phyloP scores from a whole-genome alignment of 768 basidiomycete genomes.

The Hericium erinaceus region DNA sequence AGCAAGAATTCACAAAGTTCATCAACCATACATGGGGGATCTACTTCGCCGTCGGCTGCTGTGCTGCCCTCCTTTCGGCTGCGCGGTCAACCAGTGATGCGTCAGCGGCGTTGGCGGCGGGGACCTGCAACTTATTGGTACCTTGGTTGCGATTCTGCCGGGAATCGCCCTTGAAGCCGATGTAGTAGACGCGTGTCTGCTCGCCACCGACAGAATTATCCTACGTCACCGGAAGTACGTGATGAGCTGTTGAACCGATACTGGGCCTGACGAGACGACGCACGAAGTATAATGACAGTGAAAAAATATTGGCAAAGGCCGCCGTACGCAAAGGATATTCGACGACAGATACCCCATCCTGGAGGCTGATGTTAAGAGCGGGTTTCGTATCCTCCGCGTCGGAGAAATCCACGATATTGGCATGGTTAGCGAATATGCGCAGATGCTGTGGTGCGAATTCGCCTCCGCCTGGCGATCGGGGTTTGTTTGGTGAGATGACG shows the following conservation, averaged over 20 bases:
- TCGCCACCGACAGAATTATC: slow-evolving; percentile 62
- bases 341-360: slow-evolving; percentile 61
- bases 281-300: slow-evolving; percentile 74
- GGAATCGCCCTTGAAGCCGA: slow-evolving; percentile 78
- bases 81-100: slow-evolving; percentile 54
- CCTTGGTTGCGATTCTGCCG: slow-evolving; percentile 44
- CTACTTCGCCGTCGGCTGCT: slow-evolving; percentile 54
- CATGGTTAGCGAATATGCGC: slow-evolving; percentile 64
- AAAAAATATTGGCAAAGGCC: slow-evolving; percentile 66
- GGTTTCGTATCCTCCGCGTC: slow-evolving; percentile 64
- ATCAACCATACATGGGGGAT: background rate
- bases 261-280: slow-evolving; percentile 22
- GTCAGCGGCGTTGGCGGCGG: slow-evolving; percentile 75
- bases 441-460: slow-evolving; percentile 69
- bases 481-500: slow-evolving; percentile 3
- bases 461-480: slow-evolving; percentile 48
- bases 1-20: background rate
- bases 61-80: slow-evolving; percentile 44
- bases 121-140: slow-evolving; percentile 60
- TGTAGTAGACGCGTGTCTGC: slow-evolving; percentile 57
- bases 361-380: slow-evolving; percentile 59
- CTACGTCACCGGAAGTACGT: slow-evolving; percentile 24
- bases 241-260: background rate
- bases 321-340: slow-evolving; percentile 76
- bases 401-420: slow-evolving; percentile 68